A percentile compares a stretch with the other conserved stretches of the same genome.
phyloP scores from a whole-genome alignment of 306 rosid genomes.

The Citrullus mucosospermus region DNA sequence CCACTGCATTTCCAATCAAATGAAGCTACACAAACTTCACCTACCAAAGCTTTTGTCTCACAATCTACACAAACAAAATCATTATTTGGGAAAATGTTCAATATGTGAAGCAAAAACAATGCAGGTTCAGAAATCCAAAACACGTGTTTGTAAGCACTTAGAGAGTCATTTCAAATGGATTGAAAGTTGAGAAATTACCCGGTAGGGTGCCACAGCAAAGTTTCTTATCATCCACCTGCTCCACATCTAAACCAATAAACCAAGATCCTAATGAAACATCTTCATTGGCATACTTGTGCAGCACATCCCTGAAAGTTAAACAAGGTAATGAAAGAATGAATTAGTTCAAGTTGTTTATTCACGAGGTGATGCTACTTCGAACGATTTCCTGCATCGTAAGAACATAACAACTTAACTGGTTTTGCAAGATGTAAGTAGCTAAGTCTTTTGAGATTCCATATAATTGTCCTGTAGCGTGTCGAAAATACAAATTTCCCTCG shows the following conservation, averaged over 20 bases:
- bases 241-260: constrained; percentile 87
- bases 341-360: neutral
- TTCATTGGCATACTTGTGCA: constrained; percentile 85
- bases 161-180: neutral
- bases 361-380: neutral
- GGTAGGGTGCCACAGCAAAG: constrained; percentile 82
- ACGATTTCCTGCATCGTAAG: neutral
- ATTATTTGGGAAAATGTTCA: too few species aligned
- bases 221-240: constrained; percentile 68
- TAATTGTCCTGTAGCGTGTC: constrained; percentile 87
- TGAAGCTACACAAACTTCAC: constrained; percentile 57
- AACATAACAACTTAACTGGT: constrained; percentile 50
- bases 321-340: neutral
- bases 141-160: neutral
- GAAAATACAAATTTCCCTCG: constrained; percentile 79
- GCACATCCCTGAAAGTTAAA: constrained; percentile 39
- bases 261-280: constrained; percentile 91
- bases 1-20: constrained; percentile 98
- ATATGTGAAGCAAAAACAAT: too few species aligned
- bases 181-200: constrained; percentile 23
- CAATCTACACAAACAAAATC: constrained; percentile 41
- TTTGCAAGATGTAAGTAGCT: constrained; percentile 60
- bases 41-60: constrained; percentile 62
- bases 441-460: constrained; percentile 76
- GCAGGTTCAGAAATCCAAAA: too few species aligned